phyloP scores from a whole-genome alignment of 129 eudicot genomes.

The Lactuca saligna region DNA sequence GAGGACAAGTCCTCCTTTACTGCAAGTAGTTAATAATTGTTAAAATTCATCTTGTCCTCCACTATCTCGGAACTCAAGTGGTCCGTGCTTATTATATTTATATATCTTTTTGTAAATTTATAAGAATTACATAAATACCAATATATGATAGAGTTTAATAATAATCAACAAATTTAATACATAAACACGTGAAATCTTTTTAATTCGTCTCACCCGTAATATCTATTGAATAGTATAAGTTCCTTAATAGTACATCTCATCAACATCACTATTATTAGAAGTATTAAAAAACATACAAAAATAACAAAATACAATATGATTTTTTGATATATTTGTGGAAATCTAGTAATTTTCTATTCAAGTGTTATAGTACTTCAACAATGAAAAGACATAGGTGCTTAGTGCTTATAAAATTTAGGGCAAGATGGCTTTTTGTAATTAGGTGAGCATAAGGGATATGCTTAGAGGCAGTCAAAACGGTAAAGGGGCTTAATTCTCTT shows the following conservation, averaged over 20 bases:
- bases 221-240: too few relatives aligned
- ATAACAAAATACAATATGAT: not conserved
- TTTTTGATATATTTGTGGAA: not conserved
- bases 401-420: slow-evolving; percentile 2
- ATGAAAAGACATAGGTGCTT: not conserved
- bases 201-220: too few relatives aligned
- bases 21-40: slow-evolving; percentile 18
- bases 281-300: too few relatives aligned
- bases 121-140: too few relatives aligned
- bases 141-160: too few relatives aligned
- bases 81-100: slow-evolving; percentile 3
- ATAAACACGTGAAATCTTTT: too few relatives aligned
- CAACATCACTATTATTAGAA: too few relatives aligned
- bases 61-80: slow-evolving; percentile 28
- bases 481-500: not conserved
- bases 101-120: too few relatives aligned
- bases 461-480: slow-evolving; percentile 14
- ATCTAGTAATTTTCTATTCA: too few relatives aligned
- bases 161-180: too few relatives aligned
- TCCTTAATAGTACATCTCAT: too few relatives aligned
- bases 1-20: slow-evolving; percentile 30
- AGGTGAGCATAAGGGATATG: slow-evolving; percentile 7
- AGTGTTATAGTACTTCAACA: not conserved
- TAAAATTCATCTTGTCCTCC: slow-evolving; percentile 27
- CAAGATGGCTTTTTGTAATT: slow-evolving; percentile 1